Evolutionary conservation across 805 yeast genomes (phyloP), one percentile per base, ranked within the genome.

Genomic region (Diddensiella transvaalensis): DNA sequence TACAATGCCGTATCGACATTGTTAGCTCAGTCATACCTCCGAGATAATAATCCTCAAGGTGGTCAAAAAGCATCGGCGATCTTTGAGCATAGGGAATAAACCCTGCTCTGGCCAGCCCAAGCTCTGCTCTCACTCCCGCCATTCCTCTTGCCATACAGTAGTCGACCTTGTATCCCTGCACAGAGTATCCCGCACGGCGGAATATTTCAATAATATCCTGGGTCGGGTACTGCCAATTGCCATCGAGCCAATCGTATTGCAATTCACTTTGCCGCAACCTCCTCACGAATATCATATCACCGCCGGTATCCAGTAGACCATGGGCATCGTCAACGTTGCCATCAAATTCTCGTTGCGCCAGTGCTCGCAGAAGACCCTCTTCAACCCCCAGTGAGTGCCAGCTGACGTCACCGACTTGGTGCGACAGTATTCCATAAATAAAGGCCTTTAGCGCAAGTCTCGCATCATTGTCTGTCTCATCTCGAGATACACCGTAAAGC

Each of bases 361-460:
- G 54, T 56, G 73, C 73, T 33, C 69, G 61, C 32, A 83, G 61
- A n/a, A 83, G 57, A 0, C 89, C 88, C 51, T 78, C 75, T 11
- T 70, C 62, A 26, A 78, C 61, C 2, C 77, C 68, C 3, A 80
- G 60, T 0, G 86, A 80, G 60, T 83, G 89, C 88, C 88, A 83
- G 22, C 82, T 70, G 0, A 80, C 74, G 55, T 83, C 88, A 2
- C 82, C 71, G 0, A 82, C 69, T 53, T 83, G 87, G 60, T 83
- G 88, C 1, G 80, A 66, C 48, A 80, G 71, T 0, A 81, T 61
- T 0, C 88, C 89, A 48, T 73, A 69, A 1, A 83, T 54, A 54
- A 83, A 83, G 0, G 83, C 75, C 52, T 77, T 75, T 8, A 83
- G 60, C 5, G 62, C 60, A 5, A 26, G 13, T 5, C 8, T 33